These are phyloP conservation scores for Tulasnella sp. DNA, from an alignment of 768 basidiomycete species.

Conservation along the genomic window DNA sequence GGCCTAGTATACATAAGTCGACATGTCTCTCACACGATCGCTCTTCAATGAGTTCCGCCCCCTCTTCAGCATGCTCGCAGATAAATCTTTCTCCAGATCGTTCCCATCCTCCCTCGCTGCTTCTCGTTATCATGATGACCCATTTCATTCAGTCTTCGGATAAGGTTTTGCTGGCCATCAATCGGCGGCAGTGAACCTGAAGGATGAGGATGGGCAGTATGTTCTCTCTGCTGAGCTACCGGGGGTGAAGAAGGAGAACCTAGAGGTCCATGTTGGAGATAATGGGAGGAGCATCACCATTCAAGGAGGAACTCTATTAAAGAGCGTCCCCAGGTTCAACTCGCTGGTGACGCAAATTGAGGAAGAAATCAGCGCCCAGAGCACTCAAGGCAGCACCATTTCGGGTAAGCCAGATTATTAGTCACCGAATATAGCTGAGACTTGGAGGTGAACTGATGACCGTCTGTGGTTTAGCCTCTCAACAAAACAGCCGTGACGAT, in stretches of 20 bases:
- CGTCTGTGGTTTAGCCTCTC: not conserved
- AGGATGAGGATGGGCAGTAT: conserved; percentile 9
- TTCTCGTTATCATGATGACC: not conserved
- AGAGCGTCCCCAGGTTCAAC: too few species aligned
- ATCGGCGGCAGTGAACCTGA: conserved; percentile 9
- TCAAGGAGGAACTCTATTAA: conserved; percentile 7
- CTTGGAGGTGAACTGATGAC: not conserved
- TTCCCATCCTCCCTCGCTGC: not conserved
- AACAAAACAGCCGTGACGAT: not conserved
- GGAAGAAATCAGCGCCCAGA: not conserved
- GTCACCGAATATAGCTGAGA: not conserved
- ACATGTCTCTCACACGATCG: conserved; percentile 15
- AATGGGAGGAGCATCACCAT: conserved; percentile 17
- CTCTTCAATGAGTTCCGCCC: conserved; percentile 17
- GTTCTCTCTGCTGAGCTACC: conserved; percentile 18
- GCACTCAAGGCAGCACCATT: not conserved
- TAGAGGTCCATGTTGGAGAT: conserved; percentile 15
- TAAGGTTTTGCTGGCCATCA: not conserved
- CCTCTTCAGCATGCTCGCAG: conserved; percentile 16
- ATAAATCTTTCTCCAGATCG: not conserved
- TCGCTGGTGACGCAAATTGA: too few species aligned
- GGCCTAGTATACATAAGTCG: too few species aligned
- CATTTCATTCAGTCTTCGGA: conserved; percentile 3
- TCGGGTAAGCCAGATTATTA: not conserved
- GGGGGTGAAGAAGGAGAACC: conserved; percentile 18